phyloP scores from a whole-genome alignment of 2,329 filamentous ascomycete genomes.

The Tolypocladium inflatum region DNA sequence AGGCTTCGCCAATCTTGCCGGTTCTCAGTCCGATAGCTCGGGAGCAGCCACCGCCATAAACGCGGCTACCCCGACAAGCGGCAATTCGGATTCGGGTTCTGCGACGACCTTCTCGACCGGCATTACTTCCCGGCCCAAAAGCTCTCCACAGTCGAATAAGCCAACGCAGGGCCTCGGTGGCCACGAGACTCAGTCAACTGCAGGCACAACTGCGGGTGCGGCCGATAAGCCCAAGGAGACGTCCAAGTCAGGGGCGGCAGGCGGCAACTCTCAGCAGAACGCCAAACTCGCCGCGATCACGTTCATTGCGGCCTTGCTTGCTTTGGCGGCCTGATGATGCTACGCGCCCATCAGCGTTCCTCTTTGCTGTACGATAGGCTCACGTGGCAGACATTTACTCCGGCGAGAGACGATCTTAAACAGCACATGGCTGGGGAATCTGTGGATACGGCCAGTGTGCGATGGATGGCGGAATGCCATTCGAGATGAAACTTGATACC shows the following conservation, averaged over 20 bases:
- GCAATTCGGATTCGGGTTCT: not conserved
- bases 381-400: not conserved
- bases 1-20: slow-evolving; percentile 7
- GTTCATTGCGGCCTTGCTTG: not conserved
- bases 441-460: not conserved
- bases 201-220: not conserved
- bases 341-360: not conserved
- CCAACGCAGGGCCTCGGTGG: slow-evolving; percentile 10
- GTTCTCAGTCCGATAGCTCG: not conserved
- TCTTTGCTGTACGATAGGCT: not conserved
- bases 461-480: not conserved
- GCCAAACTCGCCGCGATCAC: slow-evolving; percentile 1
- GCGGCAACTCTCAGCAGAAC: not conserved
- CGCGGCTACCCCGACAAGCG: not conserved
- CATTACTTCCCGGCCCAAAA: not conserved
- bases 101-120: slow-evolving; percentile 1
- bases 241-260: slow-evolving; percentile 4
- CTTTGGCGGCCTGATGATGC: not conserved
- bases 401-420: not conserved
- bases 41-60: not conserved
- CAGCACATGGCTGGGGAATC: not conserved
- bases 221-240: slow-evolving; percentile 4
- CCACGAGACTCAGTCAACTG: slow-evolving; percentile 7
- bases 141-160: not conserved
- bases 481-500: not conserved